Percentiles rank a stretch among this genome's conserved stretches.
These are phyloP conservation scores for Chaetomium strumarium DNA, from an alignment of 2,329 filamentous ascomycete genomes.

Conservation along the genomic window DNA sequence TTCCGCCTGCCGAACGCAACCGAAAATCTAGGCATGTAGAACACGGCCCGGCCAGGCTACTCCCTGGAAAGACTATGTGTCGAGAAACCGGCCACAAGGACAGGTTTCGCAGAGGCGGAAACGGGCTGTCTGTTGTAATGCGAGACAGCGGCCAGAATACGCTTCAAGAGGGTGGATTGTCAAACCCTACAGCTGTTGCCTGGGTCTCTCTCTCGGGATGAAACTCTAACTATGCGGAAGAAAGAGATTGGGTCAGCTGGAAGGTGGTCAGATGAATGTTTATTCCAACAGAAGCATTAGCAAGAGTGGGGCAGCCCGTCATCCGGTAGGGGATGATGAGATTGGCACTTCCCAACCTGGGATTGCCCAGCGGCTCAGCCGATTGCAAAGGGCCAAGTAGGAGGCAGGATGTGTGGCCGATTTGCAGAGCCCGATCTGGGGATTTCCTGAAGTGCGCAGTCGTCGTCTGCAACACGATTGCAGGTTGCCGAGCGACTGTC, in stretches of 20 bases:
- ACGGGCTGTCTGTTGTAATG: neutral
- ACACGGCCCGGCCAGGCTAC: conserved; percentile 15
- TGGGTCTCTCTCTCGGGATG: neutral
- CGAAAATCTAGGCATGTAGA: conserved; percentile 58
- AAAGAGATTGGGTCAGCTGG: neutral
- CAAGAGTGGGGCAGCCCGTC: neutral
- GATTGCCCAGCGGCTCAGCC: neutral
- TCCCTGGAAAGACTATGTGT: neutral
- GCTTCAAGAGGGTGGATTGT: neutral
- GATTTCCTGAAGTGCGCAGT: too few relatives aligned
- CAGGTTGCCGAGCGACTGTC: too few relatives aligned
- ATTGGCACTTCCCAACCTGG: neutral
- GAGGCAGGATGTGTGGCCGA: too few relatives aligned
- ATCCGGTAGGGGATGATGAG: neutral
- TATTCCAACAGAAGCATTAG: neutral
- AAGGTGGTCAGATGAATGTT: neutral
- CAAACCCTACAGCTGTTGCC: neutral
- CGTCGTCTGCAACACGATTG: too few relatives aligned
- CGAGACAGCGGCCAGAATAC: neutral
- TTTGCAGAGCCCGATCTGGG: too few relatives aligned
- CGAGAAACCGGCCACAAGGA: neutral
- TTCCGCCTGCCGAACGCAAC: conserved; percentile 55
- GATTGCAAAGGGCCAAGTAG: too few relatives aligned
- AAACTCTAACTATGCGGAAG: neutral
- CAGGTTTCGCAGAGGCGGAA: neutral